These are phyloP conservation scores for Rhazya stricta DNA, from an alignment of 257 asterid genomes.

Conservation along the genomic window DNA sequence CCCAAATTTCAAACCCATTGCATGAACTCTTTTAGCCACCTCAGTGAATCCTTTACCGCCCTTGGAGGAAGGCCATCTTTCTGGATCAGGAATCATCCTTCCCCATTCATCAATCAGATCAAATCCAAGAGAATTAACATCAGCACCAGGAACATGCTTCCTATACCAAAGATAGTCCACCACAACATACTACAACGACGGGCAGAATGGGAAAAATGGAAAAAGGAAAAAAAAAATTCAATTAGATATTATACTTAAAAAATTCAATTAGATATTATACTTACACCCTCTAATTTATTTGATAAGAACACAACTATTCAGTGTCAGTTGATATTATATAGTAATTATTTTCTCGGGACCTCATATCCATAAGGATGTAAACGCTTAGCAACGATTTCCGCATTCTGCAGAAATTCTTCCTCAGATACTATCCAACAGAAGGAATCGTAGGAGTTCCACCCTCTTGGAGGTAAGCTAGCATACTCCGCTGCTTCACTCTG, in stretches of 20 bases:
- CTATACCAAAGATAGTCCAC: constrained; percentile 98
- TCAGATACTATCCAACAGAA: constrained; percentile 88
- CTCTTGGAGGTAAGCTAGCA: constrained; percentile 78
- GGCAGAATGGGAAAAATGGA: background rate
- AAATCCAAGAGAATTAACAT: constrained; percentile 74
- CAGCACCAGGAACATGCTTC: constrained; percentile 72
- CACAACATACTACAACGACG: constrained; percentile 67
- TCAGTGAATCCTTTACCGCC: constrained; percentile 70
- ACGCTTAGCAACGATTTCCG: constrained; percentile 58
- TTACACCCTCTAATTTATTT: background rate
- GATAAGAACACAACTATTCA: background rate
- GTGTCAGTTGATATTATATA: background rate
- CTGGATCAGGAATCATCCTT: constrained; percentile 88
- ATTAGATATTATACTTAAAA: background rate
- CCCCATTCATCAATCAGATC: constrained; percentile 97
- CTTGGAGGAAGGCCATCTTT: constrained; percentile 84
- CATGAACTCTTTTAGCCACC: constrained; percentile 67
- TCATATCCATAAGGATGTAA: constrained; percentile 66
- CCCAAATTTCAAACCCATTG: constrained; percentile 88
- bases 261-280: background rate
- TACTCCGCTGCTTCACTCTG: constrained; percentile 32
- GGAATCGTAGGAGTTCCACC: constrained; percentile 98
- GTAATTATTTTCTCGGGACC: constrained; percentile 34
- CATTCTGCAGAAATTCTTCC: constrained; percentile 72
- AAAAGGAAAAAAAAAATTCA: constrained; percentile 5